Percentiles rank a stretch among this genome's conserved stretches.
These are phyloP conservation scores for Pseudogymnoascus sp. DNA, from an alignment of 2,329 filamentous ascomycete species.

Conservation along the genomic window DNA sequence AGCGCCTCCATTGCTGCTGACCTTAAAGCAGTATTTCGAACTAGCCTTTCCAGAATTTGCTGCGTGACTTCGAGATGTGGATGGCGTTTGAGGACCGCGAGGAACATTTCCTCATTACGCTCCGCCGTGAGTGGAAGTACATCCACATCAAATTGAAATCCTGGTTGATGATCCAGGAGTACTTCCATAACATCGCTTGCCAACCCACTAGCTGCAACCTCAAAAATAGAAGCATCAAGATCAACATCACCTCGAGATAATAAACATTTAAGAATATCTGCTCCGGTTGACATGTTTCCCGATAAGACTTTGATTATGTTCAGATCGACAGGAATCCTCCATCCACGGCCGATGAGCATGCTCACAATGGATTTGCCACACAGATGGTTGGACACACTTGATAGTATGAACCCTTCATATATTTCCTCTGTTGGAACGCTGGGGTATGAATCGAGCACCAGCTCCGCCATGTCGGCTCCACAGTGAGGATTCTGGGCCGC, in stretches of 20 bases:
- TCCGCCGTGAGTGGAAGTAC: neutral
- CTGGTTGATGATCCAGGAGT: neutral
- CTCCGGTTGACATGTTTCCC: neutral
- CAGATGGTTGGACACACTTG: neutral
- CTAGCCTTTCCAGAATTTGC: neutral
- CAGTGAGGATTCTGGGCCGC: neutral
- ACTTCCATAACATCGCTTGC: neutral
- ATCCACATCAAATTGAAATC: neutral
- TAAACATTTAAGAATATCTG: neutral
- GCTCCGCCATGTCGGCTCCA: neutral
- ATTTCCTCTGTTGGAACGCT: neutral
- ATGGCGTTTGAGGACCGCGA: neutral
- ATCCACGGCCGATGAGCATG: neutral
- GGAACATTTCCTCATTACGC: neutral
- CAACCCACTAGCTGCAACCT: neutral
- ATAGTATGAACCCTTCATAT: neutral
- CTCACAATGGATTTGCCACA: neutral
- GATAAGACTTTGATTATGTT: neutral
- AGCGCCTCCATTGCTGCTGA: neutral
- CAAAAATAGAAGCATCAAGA: neutral
- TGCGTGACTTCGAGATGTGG: neutral
- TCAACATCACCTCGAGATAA: neutral
- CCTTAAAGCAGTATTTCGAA: neutral
- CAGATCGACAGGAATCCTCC: neutral
- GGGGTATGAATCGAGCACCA: neutral